These are phyloP conservation scores for Euphorbia peplus DNA, from an alignment of 345 rosid species.

Conservation along the genomic window DNA sequence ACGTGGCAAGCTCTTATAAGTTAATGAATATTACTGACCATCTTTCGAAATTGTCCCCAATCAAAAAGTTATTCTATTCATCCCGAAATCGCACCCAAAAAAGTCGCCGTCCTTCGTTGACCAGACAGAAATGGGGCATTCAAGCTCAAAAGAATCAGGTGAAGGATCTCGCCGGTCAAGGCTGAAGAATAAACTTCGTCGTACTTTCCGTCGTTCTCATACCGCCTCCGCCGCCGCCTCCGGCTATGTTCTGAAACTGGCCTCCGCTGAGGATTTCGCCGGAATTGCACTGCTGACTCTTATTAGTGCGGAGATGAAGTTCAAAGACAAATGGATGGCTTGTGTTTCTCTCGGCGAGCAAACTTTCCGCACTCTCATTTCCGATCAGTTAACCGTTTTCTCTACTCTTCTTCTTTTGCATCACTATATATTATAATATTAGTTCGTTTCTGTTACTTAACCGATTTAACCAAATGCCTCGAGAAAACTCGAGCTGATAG, in stretches of 20 bases:
- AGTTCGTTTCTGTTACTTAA: too few species aligned
- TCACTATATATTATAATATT: not conserved
- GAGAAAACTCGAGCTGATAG: too few species aligned
- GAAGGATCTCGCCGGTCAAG: slow-evolving; percentile 34
- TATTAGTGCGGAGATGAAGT: slow-evolving; percentile 65
- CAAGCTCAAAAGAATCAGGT: slow-evolving; percentile 26
- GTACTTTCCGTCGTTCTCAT: slow-evolving; percentile 23
- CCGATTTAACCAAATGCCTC: too few species aligned
- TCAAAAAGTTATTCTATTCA: slow-evolving; percentile 5
- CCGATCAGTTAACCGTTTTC: slow-evolving; percentile 58
- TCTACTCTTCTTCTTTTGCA: not conserved
- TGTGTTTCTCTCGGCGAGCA: slow-evolving; percentile 90
- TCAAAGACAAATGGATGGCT: slow-evolving; percentile 84
- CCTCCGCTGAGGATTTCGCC: slow-evolving; percentile 58
- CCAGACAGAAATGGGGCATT: slow-evolving; percentile 27
- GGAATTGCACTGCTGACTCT: slow-evolving; percentile 90
- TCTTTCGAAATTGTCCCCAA: not conserved
- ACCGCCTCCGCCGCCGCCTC: slow-evolving; percentile 25
- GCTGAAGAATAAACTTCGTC: slow-evolving; percentile 43
- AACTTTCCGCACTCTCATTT: slow-evolving; percentile 67
- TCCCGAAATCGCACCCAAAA: not conserved
- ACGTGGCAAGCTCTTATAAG: too few species aligned
- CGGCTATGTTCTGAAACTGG: slow-evolving; percentile 25
- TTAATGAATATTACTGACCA: too few species aligned
- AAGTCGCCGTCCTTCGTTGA: not conserved